These are phyloP conservation scores for Nemania abortiva DNA, from an alignment of 2,329 filamentous ascomycete genomes.

Conservation along the genomic window DNA sequence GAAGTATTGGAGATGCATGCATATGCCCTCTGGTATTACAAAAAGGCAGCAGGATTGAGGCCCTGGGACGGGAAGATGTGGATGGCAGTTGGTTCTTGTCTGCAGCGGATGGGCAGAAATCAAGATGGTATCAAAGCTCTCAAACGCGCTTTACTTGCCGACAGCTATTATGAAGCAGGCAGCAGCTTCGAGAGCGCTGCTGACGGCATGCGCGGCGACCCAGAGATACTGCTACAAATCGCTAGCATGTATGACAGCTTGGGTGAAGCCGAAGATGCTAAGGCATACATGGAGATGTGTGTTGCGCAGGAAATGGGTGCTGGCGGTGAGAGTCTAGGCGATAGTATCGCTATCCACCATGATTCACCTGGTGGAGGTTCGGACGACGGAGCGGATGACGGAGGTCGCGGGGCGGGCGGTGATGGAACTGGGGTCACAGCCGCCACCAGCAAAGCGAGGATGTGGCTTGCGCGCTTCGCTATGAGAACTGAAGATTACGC, in stretches of 20 bases:
- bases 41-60: slow-evolving; percentile 90
- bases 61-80: slow-evolving; percentile 99
- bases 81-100: slow-evolving; percentile 93
- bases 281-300: slow-evolving; percentile 95
- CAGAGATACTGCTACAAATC: slow-evolving; percentile 90
- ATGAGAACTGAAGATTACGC: slow-evolving; percentile 80
- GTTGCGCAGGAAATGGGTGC: slow-evolving; percentile 88
- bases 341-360: slow-evolving; percentile 67
- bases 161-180: slow-evolving; percentile 82
- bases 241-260: slow-evolving; percentile 88
- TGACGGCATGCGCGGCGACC: slow-evolving; percentile 72
- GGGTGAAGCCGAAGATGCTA: slow-evolving; percentile 81
- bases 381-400: slow-evolving; percentile 55
- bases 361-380: slow-evolving; percentile 61
- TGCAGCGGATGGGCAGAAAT: slow-evolving; percentile 87
- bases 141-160: slow-evolving; percentile 90
- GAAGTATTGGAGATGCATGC: slow-evolving; percentile 98
- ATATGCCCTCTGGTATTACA: slow-evolving; percentile 97
- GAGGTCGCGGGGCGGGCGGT: slow-evolving; percentile 46
- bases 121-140: slow-evolving; percentile 95
- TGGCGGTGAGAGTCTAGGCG: slow-evolving; percentile 56
- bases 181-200: slow-evolving; percentile 65
- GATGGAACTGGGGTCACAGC: slow-evolving; percentile 85
- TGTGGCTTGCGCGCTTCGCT: slow-evolving; percentile 91
- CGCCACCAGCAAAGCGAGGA: slow-evolving; percentile 89